Evolutionary conservation across 331 rosid genomes (phyloP), one percentile per base, ranked within the genome.

Genomic region (Acacia concinna): DNA sequence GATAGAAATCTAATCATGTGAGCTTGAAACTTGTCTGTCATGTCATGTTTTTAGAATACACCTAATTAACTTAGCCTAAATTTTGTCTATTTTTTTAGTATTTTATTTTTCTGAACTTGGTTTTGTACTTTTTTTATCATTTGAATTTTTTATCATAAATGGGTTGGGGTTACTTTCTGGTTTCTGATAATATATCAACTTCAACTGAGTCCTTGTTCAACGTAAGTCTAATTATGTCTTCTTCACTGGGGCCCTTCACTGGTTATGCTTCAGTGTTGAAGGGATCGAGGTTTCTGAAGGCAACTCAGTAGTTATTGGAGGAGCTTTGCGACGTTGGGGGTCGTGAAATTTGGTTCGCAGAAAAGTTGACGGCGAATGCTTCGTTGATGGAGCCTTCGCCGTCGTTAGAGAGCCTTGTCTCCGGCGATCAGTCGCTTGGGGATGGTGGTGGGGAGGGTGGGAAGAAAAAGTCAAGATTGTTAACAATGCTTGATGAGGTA

Each of bases 401-500:
- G 28, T 15, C 41, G 30, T 31, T 77, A 0, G 94, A 85, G 54
- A 77, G 66, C 54, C 81, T 86, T 37, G 12, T 8, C 40, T 44
- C 27, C 40, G 59, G 27, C 59, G 27, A 70, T 34, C 43, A 1
- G 2, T 44, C 32, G 18, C 65, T 11, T 17, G 68, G 68, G 0
- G 38, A 78, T 44, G 91, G 85, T 0, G 88, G 85, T 0, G 88
- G 65, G 34, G 88, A 83, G 38, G 73, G 76, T 47, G 77, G 88
- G 51, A 79, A 84, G 51, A 84, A 83, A 59, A 91, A 91, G 76
- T 91, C 97, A 0, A 87, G 87, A 62, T 79, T 93, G 34, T 75
- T 93, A 76, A 83, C 90, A 3, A 86, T 93, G 97, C 95, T 93
- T 10, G 92, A 91, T 59, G 97, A 91, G 98, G 98, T 93, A 84